Evolutionary conservation across 257 asterid genomes (phyloP).

Genomic region (Nicotiana undulata): DNA sequence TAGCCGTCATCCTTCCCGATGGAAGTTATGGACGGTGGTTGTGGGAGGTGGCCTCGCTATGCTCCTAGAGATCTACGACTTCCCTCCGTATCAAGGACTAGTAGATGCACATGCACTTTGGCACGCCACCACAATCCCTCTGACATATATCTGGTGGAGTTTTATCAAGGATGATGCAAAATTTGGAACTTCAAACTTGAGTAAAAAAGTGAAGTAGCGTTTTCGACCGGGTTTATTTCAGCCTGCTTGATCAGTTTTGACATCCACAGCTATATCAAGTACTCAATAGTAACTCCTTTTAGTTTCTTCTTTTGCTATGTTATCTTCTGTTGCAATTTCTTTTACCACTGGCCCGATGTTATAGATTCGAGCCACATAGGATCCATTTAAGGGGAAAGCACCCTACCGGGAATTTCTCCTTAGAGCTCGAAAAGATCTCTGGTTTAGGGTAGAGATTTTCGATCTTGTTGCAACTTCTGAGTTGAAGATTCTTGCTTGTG

Average conservation of each 20-base stretch:
- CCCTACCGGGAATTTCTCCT: too few relatives aligned
- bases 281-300: neutral
- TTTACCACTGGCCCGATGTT: too few relatives aligned
- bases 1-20: conserved; percentile 55
- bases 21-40: conserved; percentile 67
- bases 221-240: neutral
- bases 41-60: conserved; percentile 55
- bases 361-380: too few relatives aligned
- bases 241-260: neutral
- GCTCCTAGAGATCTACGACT: conserved; percentile 69
- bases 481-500: neutral
- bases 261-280: neutral
- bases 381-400: too few relatives aligned
- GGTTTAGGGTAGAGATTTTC: too few relatives aligned
- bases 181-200: conserved; percentile 42
- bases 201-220: conserved; percentile 47
- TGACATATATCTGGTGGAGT: conserved; percentile 82
- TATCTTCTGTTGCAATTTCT: neutral
- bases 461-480: neutral
- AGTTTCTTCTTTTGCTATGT: neutral
- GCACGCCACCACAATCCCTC: conserved; percentile 80
- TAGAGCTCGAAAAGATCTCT: too few relatives aligned
- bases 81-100: conserved; percentile 62
- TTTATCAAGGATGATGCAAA: conserved; percentile 68
- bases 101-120: conserved; percentile 79